Base-by-base conservation (phyloP, 1,139 yeast genomes). In the Debaryomyces singareniensis region DNA sequence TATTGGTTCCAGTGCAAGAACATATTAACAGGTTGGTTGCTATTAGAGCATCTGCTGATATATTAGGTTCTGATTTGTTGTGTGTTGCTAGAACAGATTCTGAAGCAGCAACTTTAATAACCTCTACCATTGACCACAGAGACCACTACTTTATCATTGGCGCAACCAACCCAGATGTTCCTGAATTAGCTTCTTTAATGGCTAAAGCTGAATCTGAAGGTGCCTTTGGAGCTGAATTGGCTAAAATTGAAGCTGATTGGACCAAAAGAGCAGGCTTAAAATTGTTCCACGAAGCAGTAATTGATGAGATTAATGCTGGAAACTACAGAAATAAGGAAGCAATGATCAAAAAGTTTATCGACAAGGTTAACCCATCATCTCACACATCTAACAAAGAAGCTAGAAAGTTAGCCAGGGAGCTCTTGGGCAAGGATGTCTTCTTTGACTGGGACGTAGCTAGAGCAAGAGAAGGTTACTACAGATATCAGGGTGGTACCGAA, bases 391-490 rank as follows among this genome's bases (percentile, higher is more conserved):
- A 84, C 68, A 68, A 75, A 49, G 91, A 86, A 56, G 96, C 95
- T 39, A 75, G 83, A 50, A 69, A 72, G 42, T 58, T 87, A 37
- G 96, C 95, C 36, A 74, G 70, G 48, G 73, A 81, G 51, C 61
- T 89, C 33, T 63, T 83, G 38, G 96, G 96, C 43, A 73, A 79
- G 58, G 95, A 86, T 44, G 60, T 89, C 42, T 84, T 73, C 76
- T 89, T 87, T 63, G 78, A 91, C 74, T 91, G 97, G 97, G 97
- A 91, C 39, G 78, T 82, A 40, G 82, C 96, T 48, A 81, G 97
- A 63, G 95, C 86, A 44, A 76, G 96, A 60, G 98, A 91, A 68
- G 98, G 98, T 49, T 85, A 83, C 76, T 91, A 89, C 78, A 78
- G 96, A 59, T 89, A 87, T 78, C 70, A 69, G 52, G 97, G 97